Base-by-base conservation (phyloP, 2,329 filamentous ascomycete species). In the Aspergillus melleus region DNA sequence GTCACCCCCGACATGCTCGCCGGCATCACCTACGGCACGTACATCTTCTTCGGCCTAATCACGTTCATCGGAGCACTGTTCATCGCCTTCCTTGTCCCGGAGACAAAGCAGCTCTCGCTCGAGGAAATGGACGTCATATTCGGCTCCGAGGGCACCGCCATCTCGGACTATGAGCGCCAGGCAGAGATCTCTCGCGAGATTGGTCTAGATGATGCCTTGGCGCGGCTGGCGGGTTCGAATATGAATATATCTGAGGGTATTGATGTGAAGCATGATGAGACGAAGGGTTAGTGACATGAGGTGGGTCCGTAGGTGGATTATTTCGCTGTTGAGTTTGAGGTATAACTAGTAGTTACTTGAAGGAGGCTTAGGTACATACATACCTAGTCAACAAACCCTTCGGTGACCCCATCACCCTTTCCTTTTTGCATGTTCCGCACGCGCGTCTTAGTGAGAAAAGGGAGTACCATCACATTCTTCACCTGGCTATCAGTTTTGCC, bases 151-250 rank as follows among this genome's bases (percentile, higher is more conserved):
- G 88, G 88, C n/a, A 83, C 84, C 2, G 88, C 88, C 0, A 82
- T 85, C 52, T 85, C 86, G 1, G 88, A 91, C 68, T 81, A 84
- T 55, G 87, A 90, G 75, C 83, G 88, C 29, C 90, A 90, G 86
- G 82, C 81, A 9, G 86, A 89, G 73, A 90, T 91, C 67, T 88
- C 89, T 70, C 75, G 77, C 11, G 88, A 91, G 70, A 87, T 91
- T 61, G 89, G 89, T 0, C 77, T 90, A 54, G 76, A 79, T 54
- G 59, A 57, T 52, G 60, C 60, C 14, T 52, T 64, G n/a, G 63
- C 51, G 16, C 55, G 56, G 24, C 26, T 65, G 10, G 44, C 51
- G 36, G 8, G 14, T 42, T 16, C 14, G 1, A n/a, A 42, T 19
- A 42, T 16, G 32, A 36, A 36, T 42, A 6, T 16, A n/a, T 5